phyloP scores from a whole-genome alignment of 208 protist species.

The Herpetomonas tarakana region DNA sequence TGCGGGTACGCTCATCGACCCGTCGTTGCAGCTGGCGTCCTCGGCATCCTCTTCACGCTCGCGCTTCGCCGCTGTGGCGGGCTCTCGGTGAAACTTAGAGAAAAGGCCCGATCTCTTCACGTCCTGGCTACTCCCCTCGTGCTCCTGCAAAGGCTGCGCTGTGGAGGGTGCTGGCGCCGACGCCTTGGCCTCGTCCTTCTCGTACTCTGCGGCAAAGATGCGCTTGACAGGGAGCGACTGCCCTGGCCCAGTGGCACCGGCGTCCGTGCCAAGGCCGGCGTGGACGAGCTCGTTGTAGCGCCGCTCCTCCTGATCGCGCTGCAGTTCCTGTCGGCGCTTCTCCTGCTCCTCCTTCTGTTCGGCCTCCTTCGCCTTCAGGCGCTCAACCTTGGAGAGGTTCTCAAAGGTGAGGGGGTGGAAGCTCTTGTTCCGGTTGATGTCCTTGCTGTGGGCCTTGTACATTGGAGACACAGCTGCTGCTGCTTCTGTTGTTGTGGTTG shows the following conservation, averaged over 20 bases:
- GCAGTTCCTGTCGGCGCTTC: slow-evolving; percentile 52
- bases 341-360: slow-evolving; percentile 23
- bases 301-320: slow-evolving; percentile 66
- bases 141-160: slow-evolving; percentile 4
- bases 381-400: slow-evolving; percentile 75
- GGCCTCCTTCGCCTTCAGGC: slow-evolving; percentile 42
- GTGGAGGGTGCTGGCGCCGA: neutral
- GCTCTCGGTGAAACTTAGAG: neutral
- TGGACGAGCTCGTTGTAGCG: slow-evolving; percentile 75
- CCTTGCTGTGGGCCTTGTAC: slow-evolving; percentile 85
- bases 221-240: slow-evolving; percentile 50
- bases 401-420: slow-evolving; percentile 81
- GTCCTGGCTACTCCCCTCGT: neutral
- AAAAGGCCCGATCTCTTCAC: neutral
- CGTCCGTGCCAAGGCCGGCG: slow-evolving; percentile 14
- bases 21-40: too few species aligned
- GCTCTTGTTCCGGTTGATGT: slow-evolving; percentile 90
- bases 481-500: too few species aligned
- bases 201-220: slow-evolving; percentile 64
- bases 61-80: slow-evolving; percentile 6
- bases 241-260: slow-evolving; percentile 25
- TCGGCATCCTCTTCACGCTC: slow-evolving; percentile 11
- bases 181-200: slow-evolving; percentile 11
- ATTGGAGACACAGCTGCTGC: too few species aligned
- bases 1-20: too few species aligned